Conservation (phyloP, 2,329 filamentous ascomycete species). For the Chaetomiaceae sp. region DNA sequence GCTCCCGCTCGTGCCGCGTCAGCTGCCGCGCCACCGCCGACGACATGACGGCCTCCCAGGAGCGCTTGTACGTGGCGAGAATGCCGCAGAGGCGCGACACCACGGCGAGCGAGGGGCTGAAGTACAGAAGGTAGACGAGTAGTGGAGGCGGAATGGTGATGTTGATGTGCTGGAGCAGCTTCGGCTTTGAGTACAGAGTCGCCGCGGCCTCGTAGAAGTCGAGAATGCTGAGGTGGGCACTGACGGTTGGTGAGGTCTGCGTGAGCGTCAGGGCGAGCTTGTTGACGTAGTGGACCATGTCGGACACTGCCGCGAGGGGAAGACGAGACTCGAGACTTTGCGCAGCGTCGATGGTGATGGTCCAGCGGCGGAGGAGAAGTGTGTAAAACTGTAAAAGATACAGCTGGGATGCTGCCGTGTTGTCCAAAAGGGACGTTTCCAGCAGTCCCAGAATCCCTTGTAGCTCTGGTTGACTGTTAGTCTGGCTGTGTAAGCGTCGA, state of each 20-base stretch:
- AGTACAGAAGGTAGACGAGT: conserved; percentile 67
- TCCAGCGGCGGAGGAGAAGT: conserved; percentile 58
- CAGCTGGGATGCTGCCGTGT: conserved; percentile 48
- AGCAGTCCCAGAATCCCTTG: conserved; percentile 46
- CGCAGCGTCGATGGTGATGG: conserved; percentile 39
- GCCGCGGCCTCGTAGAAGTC: conserved; percentile 65
- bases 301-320: conserved; percentile 36
- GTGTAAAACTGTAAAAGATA: conserved; percentile 64
- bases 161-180: conserved; percentile 50
- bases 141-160: conserved; percentile 64
- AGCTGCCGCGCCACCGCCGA: conserved; percentile 26
- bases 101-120: conserved; percentile 57
- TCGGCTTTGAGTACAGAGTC: conserved; percentile 48
- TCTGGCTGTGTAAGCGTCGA: not conserved
- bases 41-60: conserved; percentile 62
- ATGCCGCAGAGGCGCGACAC: conserved; percentile 66
- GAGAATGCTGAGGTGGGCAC: conserved; percentile 53
- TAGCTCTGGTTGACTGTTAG: conserved; percentile 42
- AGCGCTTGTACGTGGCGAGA: conserved; percentile 66
- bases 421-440: conserved; percentile 47
- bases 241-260: conserved; percentile 44
- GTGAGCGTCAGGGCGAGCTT: conserved; percentile 54
- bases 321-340: conserved; percentile 33
- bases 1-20: conserved; percentile 49
- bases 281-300: conserved; percentile 47